These are phyloP conservation scores for Aspergillus ibericus DNA, from an alignment of 2,329 filamentous ascomycete species.

Conservation along the genomic window DNA sequence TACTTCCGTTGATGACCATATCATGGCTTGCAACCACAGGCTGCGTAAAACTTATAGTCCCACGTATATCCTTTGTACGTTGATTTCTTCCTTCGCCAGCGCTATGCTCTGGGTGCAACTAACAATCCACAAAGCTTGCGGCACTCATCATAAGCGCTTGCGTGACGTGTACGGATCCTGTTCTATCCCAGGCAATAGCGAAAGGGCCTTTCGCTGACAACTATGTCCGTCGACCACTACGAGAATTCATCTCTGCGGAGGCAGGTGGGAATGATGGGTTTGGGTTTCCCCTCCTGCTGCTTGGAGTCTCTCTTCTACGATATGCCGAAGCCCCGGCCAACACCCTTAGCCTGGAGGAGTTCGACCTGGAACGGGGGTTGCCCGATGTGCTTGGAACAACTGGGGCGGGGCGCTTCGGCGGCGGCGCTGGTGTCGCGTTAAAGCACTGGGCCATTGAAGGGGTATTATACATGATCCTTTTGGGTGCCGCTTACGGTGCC, in stretches of 20 bases:
- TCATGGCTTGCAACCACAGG: constrained; percentile 62
- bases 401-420: constrained; percentile 54
- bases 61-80: constrained; percentile 51
- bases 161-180: constrained; percentile 62
- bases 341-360: constrained; percentile 17
- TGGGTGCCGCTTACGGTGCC: constrained; percentile 55
- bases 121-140: constrained; percentile 40
- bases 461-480: constrained; percentile 59
- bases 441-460: constrained; percentile 62
- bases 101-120: background rate
- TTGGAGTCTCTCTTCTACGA: constrained; percentile 58
- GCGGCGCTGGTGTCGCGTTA: constrained; percentile 53
- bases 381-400: constrained; percentile 32
- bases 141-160: constrained; percentile 61
- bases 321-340: constrained; percentile 46
- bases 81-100: background rate
- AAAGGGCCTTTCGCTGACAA: constrained; percentile 65
- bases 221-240: constrained; percentile 57
- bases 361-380: constrained; percentile 21
- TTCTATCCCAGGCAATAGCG: constrained; percentile 63
- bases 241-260: constrained; percentile 63
- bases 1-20: constrained; percentile 62
- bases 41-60: constrained; percentile 57
- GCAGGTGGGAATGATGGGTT: constrained; percentile 64
- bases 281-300: constrained; percentile 61